phyloP scores from a whole-genome alignment of 2,329 filamentous ascomycete genomes.

The Claviceps cyperi region DNA sequence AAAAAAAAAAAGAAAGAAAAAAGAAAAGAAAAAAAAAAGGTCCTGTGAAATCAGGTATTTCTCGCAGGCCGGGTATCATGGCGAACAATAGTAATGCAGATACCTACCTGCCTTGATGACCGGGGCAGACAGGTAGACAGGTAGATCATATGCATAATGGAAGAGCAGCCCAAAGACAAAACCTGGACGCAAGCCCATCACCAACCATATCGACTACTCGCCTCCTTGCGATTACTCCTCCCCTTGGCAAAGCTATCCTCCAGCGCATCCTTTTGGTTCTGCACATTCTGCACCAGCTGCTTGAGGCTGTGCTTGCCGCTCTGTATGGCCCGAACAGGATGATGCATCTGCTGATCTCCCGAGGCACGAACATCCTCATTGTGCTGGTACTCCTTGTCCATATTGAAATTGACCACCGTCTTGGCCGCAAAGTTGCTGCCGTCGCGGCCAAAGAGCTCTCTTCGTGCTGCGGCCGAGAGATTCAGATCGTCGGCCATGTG shows the following conservation, averaged over 20 bases:
- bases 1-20: too few species aligned
- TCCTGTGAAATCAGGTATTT: too few species aligned
- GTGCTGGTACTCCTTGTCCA: slow-evolving; percentile 69
- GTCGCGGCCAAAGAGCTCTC: slow-evolving; percentile 71
- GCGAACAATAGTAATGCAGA: too few species aligned
- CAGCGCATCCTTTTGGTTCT: slow-evolving; percentile 69
- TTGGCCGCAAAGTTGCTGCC: slow-evolving; percentile 26
- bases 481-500: slow-evolving; percentile 65
- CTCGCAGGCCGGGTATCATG: too few species aligned
- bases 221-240: slow-evolving; percentile 65
- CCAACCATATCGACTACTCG: slow-evolving; percentile 76
- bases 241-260: slow-evolving; percentile 85
- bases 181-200: not conserved
- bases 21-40: too few species aligned
- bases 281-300: slow-evolving; percentile 73
- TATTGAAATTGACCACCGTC: slow-evolving; percentile 77
- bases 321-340: slow-evolving; percentile 72
- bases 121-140: too few species aligned
- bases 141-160: too few species aligned
- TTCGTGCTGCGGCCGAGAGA: slow-evolving; percentile 58
- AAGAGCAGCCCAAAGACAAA: too few species aligned
- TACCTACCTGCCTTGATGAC: too few species aligned
- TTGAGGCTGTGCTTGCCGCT: slow-evolving; percentile 74
- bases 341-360: slow-evolving; percentile 60
- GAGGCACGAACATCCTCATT: slow-evolving; percentile 64